Evolutionary conservation across 352 stramenopile species (phyloP), one percentile per base, ranked within the genome.

Genomic region (Phytopythium litorale): DNA sequence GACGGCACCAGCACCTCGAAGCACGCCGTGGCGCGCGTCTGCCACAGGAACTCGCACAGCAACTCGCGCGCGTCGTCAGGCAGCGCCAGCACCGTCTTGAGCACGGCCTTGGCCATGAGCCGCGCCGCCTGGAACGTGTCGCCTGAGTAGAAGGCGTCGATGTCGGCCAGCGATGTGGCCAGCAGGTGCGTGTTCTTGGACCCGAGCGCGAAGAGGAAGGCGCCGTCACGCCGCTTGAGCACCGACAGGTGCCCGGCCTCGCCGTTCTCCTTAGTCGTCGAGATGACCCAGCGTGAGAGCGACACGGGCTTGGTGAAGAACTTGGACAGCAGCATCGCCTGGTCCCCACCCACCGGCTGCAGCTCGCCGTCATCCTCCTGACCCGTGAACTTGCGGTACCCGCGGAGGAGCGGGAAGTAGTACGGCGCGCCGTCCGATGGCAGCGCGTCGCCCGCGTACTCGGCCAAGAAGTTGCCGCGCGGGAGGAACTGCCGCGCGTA

Each of bases 101-200:
- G 49, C 21, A 94, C 11, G 56, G 55, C 55, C 3, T 56, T 49
- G 30, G 77, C 79, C 64, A 94, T 86, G 9, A 76, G 66, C 2
- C 56, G 67, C 2, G 85, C 82, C 3, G 79, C 78, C 40, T 71
- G 56, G 63, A 82, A 94, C 23, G 79, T 72, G 43, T 88, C 74
- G 6, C 67, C 62, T 6, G 61, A n/a, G 18, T 40, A 70, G 9
- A 72, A 68, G 1, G 52, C 46, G 12, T 83, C 70, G 33, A 94
- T 72, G 55, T 92, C 81, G 0, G 86, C 72, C 1, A 78, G 15
- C 7, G 65, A 81, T 32, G 66, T 58, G 9, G 76, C 78, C 8
- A 89, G 32, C 51, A 94, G 61, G 67, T 94, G 85, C 25, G 82
- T 91, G 63, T 92, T 94, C 71, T 94, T 94, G 38, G 85, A 94